Evolutionary conservation across 2,329 filamentous ascomycete genomes (phyloP).

Genomic region (Aspergillus pseudoglaucus): DNA sequence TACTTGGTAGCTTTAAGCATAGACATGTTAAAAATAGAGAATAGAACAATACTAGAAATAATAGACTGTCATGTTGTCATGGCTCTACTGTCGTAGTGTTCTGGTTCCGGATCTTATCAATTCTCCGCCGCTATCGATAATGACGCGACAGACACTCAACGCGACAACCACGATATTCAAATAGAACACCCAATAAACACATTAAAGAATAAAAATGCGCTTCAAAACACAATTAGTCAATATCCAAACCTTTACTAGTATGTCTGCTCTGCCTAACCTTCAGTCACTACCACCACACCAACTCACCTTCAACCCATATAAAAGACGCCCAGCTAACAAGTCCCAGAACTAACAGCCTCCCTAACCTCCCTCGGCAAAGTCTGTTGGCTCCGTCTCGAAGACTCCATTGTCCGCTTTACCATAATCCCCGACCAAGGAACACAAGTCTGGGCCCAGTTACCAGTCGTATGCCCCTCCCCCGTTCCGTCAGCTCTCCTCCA

Average conservation of each 20-base stretch:
- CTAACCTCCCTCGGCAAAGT: conserved; percentile 67
- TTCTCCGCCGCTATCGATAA: not conserved
- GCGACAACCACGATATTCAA: not conserved
- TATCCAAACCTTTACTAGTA: conserved; percentile 46
- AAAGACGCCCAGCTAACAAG: too few relatives aligned
- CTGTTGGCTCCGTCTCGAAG: conserved; percentile 82
- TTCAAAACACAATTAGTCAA: conserved; percentile 28
- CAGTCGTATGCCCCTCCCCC: conserved; percentile 24
- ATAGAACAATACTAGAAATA: not conserved
- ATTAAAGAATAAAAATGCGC: conserved; percentile 20
- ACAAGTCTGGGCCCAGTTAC: conserved; percentile 85
- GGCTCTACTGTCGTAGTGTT: too few relatives aligned
- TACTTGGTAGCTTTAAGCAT: too few relatives aligned
- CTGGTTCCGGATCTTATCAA: not conserved
- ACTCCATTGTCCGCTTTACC: conserved; percentile 84
- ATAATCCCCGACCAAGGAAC: conserved; percentile 91
- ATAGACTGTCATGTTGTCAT: not conserved
- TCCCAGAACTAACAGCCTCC: conserved; percentile 55
- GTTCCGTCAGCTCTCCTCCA: not conserved
- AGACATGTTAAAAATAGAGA: not conserved
- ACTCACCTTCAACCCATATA: too few relatives aligned
- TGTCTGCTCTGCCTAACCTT: too few relatives aligned
- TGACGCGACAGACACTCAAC: not conserved
- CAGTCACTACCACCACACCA: too few relatives aligned
- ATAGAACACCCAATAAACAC: not conserved